These are phyloP conservation scores for Kurtzmaniella natalensis DNA, from an alignment of 1,139 yeast genomes.

Conservation along the genomic window DNA sequence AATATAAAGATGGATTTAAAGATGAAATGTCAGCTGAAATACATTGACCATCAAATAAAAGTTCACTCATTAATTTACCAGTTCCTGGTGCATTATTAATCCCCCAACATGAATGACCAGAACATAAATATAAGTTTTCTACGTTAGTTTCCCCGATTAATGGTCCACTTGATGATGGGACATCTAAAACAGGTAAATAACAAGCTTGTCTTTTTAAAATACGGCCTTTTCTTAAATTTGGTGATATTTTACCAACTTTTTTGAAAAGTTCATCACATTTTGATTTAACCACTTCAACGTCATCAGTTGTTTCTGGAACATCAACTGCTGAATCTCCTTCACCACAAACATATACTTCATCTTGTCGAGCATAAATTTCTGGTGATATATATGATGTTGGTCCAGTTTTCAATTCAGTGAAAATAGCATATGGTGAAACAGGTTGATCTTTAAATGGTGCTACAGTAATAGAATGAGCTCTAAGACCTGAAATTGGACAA, in stretches of 20 bases:
- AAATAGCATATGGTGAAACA: constrained; percentile 90
- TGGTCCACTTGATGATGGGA: constrained; percentile 90
- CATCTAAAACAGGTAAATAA: constrained; percentile 89
- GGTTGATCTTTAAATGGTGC: constrained; percentile 66
- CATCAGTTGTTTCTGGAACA: constrained; percentile 91
- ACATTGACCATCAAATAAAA: constrained; percentile 80
- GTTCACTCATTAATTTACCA: constrained; percentile 86
- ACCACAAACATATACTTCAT: constrained; percentile 96
- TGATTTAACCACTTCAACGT: constrained; percentile 81
- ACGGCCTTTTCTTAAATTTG: constrained; percentile 68
- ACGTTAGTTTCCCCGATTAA: constrained; percentile 91
- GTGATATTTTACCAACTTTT: constrained; percentile 76
- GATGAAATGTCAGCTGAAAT: constrained; percentile 74
- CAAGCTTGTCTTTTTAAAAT: constrained; percentile 89
- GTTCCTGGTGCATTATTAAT: constrained; percentile 97
- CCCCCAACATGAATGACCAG: constrained; percentile 60
- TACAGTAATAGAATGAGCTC: constrained; percentile 93
- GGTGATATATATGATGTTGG: constrained; percentile 73
- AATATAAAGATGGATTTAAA: constrained; percentile 79
- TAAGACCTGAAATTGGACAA: constrained; percentile 86
- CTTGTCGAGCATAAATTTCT: constrained; percentile 90
- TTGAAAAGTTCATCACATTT: constrained; percentile 85
- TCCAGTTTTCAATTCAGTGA: constrained; percentile 78
- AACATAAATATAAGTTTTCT: constrained; percentile 14
- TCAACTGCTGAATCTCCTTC: constrained; percentile 91